Evolutionary conservation across 352 stramenopile genomes (phyloP).

Genomic region (Phytopythium kandeliae): DNA sequence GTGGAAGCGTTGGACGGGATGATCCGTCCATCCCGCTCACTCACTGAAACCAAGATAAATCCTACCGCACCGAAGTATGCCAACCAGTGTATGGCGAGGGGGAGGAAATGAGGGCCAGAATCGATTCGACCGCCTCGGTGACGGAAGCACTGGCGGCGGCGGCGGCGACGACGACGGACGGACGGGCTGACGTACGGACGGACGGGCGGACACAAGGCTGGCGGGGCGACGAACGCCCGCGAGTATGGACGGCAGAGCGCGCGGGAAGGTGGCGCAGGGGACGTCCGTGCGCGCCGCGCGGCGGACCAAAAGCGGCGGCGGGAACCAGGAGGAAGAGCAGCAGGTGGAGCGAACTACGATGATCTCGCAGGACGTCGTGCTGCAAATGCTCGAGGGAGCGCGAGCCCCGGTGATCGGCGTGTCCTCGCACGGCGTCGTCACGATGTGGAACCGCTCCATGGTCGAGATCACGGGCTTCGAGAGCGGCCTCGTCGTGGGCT

Average conservation of each 20-base stretch:
- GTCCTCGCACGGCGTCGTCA: conserved; percentile 38
- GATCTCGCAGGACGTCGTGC: conserved; percentile 11
- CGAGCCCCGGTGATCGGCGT: conserved; percentile 64
- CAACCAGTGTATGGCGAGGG: too few species aligned
- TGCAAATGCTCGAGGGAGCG: conserved; percentile 49
- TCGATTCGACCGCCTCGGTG: too few species aligned
- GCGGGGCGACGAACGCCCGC: not conserved
- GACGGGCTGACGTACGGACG: not conserved
- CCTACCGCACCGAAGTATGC: too few species aligned
- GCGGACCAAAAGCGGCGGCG: not conserved
- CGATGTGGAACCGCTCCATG: conserved; percentile 61
- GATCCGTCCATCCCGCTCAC: too few species aligned
- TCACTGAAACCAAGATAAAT: too few species aligned
- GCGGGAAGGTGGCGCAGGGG: not conserved
- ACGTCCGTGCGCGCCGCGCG: too few species aligned
- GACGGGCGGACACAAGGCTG: not conserved
- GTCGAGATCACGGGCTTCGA: conserved; percentile 52
- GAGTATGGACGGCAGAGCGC: not conserved
- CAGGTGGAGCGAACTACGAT: not conserved
- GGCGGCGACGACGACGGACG: not conserved
- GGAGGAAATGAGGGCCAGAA: too few species aligned
- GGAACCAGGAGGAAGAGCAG: not conserved
- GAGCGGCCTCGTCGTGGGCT: conserved; percentile 28
- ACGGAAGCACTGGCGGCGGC: too few species aligned
- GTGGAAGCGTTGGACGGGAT: too few species aligned